Evolutionary conservation across 345 rosid species (phyloP), one percentile per base, ranked within the genome.

Genomic region (Mercurialis annua): DNA sequence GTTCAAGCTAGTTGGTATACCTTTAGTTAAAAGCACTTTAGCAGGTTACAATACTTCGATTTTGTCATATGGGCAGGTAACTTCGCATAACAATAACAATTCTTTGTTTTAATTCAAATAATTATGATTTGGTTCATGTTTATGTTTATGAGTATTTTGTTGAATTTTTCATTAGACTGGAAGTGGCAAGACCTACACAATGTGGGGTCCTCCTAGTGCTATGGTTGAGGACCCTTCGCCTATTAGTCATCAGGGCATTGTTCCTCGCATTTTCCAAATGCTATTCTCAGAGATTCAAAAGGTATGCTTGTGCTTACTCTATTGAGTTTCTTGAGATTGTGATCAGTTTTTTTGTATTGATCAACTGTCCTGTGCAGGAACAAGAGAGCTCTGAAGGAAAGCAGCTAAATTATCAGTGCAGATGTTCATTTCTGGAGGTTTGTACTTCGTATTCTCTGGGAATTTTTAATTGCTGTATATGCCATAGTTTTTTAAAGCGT

Each of bases 341-440:
- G 53, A 34, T 62, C 15, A 5, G 2, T 46, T 6, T 62, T 44
- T 43, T 2, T 5, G 26, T 44, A 15, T 34, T 14, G 26, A 23
- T 44, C 55, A 73, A 20, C 16, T 51, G 24, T 16, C 31, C 24
- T 15, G 33, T 42, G 62, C 60, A 94, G 99, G 89, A 89, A 77
- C 86, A 81, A 77, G 86, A 83, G 58, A 84, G 77, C 72, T 79
- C 84, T 0, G 85, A 82, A 64, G 86, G 88, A 54, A 90, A 87
- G 70, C 89, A 84, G 69, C 79, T 82, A 8, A 94, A 91, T 74
- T 89, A 82, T 69, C 99, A 94, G 82, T 94, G 96, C 52, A 92
- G 98, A 67, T 94, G 99, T 70, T 94, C 99, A 51, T 94, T 94
- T 75, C 92, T 94, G 30, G 99, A 94, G 98, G 99, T 94, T 57